phyloP scores from a whole-genome alignment of 2,329 filamentous ascomycete species.

The Venturia aucupariae region DNA sequence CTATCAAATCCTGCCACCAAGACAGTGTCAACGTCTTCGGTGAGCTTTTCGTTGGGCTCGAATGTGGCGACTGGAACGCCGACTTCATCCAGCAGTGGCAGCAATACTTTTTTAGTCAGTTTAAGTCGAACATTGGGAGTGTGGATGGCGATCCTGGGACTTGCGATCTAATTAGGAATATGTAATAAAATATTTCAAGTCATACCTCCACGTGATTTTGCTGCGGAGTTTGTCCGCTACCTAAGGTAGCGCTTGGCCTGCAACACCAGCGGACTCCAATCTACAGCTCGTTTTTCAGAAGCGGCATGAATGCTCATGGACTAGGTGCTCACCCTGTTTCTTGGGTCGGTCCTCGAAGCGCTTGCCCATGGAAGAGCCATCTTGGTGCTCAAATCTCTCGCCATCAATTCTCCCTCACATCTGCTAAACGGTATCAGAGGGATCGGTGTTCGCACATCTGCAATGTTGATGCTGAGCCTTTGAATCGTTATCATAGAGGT shows the following conservation, averaged over 20 bases:
- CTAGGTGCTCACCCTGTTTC: not conserved
- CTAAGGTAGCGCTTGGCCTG: not conserved
- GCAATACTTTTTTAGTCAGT: not conserved
- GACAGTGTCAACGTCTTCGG: not conserved
- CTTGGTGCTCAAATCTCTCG: not conserved
- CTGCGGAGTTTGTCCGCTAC: not conserved
- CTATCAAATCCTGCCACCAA: not conserved
- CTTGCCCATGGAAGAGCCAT: not conserved
- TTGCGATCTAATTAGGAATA: not conserved
- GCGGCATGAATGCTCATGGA: not conserved
- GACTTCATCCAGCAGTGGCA: not conserved
- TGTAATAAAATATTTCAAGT: not conserved
- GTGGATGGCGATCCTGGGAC: not conserved
- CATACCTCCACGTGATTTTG: too few relatives aligned
- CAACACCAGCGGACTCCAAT: not conserved
- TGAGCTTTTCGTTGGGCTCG: not conserved
- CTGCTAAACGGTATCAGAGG: not conserved
- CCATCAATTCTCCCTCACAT: not conserved
- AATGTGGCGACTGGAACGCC: not conserved
- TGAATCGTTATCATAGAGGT: conserved; percentile 18
- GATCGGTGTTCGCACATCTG: conserved; percentile 15
- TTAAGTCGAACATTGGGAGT: not conserved
- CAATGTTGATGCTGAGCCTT: conserved; percentile 19
- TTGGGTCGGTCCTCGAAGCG: not conserved
- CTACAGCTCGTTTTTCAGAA: not conserved